Evolutionary conservation across 345 rosid genomes (phyloP).

Genomic region (Atalantia buxifolia): DNA sequence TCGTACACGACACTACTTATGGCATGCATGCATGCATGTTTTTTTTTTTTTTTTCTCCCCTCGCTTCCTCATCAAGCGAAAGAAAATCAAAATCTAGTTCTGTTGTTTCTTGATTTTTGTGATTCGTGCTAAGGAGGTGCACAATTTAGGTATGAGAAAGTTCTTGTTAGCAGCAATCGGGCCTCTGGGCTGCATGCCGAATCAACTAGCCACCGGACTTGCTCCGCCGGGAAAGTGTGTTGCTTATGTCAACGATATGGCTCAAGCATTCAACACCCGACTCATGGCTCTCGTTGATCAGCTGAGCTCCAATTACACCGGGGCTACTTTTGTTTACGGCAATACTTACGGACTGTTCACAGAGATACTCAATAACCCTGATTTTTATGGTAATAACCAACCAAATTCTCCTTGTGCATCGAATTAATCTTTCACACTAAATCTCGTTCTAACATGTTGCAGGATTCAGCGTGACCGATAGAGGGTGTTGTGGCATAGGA

Average conservation of each 20-base stretch:
- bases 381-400: constrained; percentile 27
- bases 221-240: constrained; percentile 43
- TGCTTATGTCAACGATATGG: constrained; percentile 40
- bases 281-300: constrained; percentile 47
- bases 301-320: constrained; percentile 26
- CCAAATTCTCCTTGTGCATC: neutral
- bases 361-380: constrained; percentile 38
- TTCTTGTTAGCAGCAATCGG: constrained; percentile 58
- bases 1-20: neutral
- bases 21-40: too few species aligned
- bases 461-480: constrained; percentile 52
- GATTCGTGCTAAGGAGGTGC: constrained; percentile 27
- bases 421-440: neutral
- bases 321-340: constrained; percentile 44
- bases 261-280: constrained; percentile 37
- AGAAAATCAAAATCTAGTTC: neutral
- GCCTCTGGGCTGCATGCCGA: constrained; percentile 66
- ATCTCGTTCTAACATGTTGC: neutral
- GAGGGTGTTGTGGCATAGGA: constrained; percentile 70
- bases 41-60: rapidly evolving
- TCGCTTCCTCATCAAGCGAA: too few species aligned
- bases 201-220: constrained; percentile 42
- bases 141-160: constrained; percentile 60
- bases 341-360: constrained; percentile 43
- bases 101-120: neutral